phyloP scores from a whole-genome alignment of 306 rosid genomes.

The Casuarina cunninghamiana region DNA sequence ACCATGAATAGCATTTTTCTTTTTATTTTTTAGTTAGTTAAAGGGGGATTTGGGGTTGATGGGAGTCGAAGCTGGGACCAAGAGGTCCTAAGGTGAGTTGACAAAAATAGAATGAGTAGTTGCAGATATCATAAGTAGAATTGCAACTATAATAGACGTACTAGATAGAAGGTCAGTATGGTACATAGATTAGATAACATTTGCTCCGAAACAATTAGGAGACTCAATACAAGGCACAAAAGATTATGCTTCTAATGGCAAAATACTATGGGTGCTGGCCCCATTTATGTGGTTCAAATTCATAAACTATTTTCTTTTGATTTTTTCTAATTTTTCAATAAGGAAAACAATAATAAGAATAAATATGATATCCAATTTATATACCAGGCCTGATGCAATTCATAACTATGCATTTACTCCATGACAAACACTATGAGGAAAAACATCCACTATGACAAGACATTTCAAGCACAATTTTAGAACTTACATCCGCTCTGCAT shows the following conservation, averaged over 20 bases:
- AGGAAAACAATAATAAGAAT: no score
- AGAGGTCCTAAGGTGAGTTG: no score
- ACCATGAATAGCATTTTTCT: background rate
- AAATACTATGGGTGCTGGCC: no score
- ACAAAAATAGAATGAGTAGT: background rate
- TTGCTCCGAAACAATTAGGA: no score
- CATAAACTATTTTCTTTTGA: no score
- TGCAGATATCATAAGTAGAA: background rate
- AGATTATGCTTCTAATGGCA: no score
- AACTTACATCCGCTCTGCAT: constrained; percentile 91
- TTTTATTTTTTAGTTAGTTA: no score
- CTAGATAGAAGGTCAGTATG: background rate
- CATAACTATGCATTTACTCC: background rate
- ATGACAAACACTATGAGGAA: background rate
- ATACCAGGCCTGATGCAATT: background rate
- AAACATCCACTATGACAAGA: background rate
- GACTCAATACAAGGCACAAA: no score
- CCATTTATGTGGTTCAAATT: no score
- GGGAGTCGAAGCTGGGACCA: no score
- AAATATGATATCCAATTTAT: background rate
- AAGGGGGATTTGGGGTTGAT: no score
- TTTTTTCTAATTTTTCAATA: no score
- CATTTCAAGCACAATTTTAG: background rate
- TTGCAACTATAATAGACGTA: background rate
- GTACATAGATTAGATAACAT: background rate